phyloP scores from a whole-genome alignment of 768 basidiomycete species.

The Mrakia blollopis region DNA sequence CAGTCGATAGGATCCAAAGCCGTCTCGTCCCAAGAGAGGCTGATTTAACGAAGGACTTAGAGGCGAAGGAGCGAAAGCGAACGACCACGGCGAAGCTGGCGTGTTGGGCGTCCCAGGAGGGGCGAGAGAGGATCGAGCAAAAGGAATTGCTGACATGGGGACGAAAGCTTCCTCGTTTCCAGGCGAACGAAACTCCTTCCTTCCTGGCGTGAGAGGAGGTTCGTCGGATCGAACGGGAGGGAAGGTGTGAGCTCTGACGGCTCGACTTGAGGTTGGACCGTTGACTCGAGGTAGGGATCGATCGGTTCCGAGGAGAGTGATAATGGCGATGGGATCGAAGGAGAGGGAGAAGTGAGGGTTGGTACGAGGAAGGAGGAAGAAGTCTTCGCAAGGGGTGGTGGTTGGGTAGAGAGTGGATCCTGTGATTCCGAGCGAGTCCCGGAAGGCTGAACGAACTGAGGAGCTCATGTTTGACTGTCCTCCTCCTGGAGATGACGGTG shows the following conservation, averaged over 20 bases:
- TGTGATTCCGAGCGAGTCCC: slow-evolving; percentile 50
- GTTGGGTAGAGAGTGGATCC: slow-evolving; percentile 58
- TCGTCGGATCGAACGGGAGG: slow-evolving; percentile 54
- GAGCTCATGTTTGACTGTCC: slow-evolving; percentile 33
- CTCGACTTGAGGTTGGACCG: slow-evolving; percentile 48
- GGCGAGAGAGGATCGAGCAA: slow-evolving; percentile 33
- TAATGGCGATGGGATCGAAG: slow-evolving; percentile 64
- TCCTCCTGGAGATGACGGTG: slow-evolving; percentile 22
- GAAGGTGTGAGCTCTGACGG: slow-evolving; percentile 62
- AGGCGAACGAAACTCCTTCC: slow-evolving; percentile 39
- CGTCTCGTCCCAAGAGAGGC: slow-evolving; percentile 11
- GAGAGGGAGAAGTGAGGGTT: slow-evolving; percentile 64
- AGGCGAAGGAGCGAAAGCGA: slow-evolving; percentile 30
- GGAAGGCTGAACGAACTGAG: slow-evolving; percentile 58
- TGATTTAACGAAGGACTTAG: slow-evolving; percentile 27
- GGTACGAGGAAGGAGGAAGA: slow-evolving; percentile 63
- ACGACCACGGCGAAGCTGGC: slow-evolving; percentile 12
- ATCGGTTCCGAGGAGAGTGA: slow-evolving; percentile 57
- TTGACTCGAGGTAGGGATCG: slow-evolving; percentile 37
- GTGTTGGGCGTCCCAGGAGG: slow-evolving; percentile 31
- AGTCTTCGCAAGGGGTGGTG: slow-evolving; percentile 64
- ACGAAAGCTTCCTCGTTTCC: slow-evolving; percentile 38
- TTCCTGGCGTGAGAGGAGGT: slow-evolving; percentile 39
- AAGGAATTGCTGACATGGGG: slow-evolving; percentile 43
- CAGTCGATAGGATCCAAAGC: slow-evolving; percentile 36